Evolutionary conservation across 2,329 filamentous ascomycete genomes (phyloP).

Genomic region (Alternaria triticina): DNA sequence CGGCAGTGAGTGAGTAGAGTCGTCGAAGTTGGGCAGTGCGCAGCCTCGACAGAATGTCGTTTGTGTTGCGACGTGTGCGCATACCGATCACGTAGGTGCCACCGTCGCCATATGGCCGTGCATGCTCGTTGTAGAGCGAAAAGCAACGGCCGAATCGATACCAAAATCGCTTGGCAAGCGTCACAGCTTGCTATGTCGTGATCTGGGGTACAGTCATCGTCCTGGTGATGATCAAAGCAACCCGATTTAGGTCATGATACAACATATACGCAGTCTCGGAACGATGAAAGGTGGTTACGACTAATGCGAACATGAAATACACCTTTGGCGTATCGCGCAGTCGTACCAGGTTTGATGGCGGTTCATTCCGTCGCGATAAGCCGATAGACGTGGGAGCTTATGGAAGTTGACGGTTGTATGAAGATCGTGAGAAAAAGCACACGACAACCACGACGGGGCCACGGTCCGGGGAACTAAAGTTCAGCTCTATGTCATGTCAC

Average conservation of each 20-base stretch:
- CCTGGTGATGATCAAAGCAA: constrained; percentile 12
- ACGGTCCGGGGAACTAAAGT: constrained; percentile 32
- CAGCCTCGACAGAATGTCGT: background rate
- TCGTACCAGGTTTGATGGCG: background rate
- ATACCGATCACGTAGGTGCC: constrained; percentile 7
- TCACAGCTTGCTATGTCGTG: constrained; percentile 1
- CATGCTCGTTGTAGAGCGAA: constrained; percentile 20
- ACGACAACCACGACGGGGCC: constrained; percentile 28
- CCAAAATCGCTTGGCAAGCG: background rate
- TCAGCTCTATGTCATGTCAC: constrained; percentile 20
- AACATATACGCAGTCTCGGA: constrained; percentile 8
- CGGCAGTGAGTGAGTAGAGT: background rate
- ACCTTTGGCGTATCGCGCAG: background rate
- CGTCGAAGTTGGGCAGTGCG: background rate
- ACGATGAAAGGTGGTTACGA: constrained; percentile 16
- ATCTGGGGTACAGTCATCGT: constrained; percentile 15
- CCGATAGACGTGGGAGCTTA: background rate
- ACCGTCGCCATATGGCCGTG: constrained; percentile 11
- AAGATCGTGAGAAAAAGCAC: constrained; percentile 26
- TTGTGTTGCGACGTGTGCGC: background rate
- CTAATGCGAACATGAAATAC: constrained; percentile 1
- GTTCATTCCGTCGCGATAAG: constrained; percentile 1
- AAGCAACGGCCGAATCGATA: constrained; percentile 17
- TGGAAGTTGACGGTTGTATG: constrained; percentile 30
- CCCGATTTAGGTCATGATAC: constrained; percentile 12